Evolutionary conservation across 208 protist species (phyloP), one percentile per base, ranked within the genome.

Genomic region (Acanthamoeba divionensis): DNA sequence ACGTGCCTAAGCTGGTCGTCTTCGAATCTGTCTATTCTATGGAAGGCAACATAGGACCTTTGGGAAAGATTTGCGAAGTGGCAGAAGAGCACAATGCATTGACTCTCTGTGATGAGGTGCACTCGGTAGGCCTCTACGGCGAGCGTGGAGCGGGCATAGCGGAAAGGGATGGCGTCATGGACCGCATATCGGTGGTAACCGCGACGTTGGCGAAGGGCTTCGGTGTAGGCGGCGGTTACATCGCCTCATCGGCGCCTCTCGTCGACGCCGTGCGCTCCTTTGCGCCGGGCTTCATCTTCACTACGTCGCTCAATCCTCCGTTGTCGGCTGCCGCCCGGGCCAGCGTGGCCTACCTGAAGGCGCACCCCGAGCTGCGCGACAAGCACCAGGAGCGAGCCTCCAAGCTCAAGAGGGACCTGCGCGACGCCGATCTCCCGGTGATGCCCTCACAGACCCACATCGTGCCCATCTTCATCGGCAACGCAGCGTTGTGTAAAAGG

Each of bases 1-100:
- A 77, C 33, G 66, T 80, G 36, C 94, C 95, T 24, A 97, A 97
- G 65, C 41, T 99, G 36, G 95, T 99, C 52, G 95, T 99, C 75
- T 98, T 99, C 12, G 98, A 99, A 93, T 98, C 97, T 9, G 98
- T 99, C 63, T 99, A 99, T 93, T 98, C 97, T 48, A 99, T 99
- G 98, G 98, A 98, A 71, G 98, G 98, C 24, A 98, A 97, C 79
- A 98, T 99, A 79, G 95, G 97, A 15, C 97, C 98, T 71, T 97
- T 99, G 36, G 91, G 93, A 47, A 94, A 95, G 52, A 97, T 99
- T 24, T 98, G 98, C 50, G 97, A 97, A 13, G 86, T 90, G 29
- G 98, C 98, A 65, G 97, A 98, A 80, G 96, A 98, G 91, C 98
- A 99, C 95, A 96, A 97, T 82, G 97, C 97, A 3, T 91, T 99